Conservation (phyloP, 2,329 filamentous ascomycete genomes). For the Talaromyces sp. region DNA sequence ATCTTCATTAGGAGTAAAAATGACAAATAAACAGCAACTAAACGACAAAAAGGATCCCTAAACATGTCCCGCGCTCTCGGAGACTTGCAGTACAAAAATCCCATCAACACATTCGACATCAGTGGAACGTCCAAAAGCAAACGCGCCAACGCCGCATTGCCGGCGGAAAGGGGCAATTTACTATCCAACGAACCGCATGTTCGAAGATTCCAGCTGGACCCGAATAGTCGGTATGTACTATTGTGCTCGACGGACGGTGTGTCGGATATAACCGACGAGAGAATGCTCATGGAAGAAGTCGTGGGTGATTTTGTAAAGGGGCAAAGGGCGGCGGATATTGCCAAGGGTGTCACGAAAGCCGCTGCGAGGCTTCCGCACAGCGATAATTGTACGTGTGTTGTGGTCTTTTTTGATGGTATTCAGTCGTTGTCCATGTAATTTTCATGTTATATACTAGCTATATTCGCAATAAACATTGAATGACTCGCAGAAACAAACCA, state of each 20-base stretch:
- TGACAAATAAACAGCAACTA: neutral
- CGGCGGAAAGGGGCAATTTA: conserved; percentile 22
- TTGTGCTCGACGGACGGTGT: conserved; percentile 28
- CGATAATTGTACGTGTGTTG: conserved; percentile 30
- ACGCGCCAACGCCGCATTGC: conserved; percentile 16
- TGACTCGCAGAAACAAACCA: neutral
- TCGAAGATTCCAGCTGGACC: conserved; percentile 16
- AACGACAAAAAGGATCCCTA: conserved; percentile 19
- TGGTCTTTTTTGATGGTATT: conserved; percentile 26
- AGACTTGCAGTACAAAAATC: conserved; percentile 33
- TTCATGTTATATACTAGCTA: neutral
- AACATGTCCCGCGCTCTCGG: conserved; percentile 34
- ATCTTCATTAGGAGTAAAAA: neutral
- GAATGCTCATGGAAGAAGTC: conserved; percentile 24
- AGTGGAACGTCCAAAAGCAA: conserved; percentile 10
- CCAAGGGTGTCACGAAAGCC: conserved; percentile 19
- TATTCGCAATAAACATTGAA: neutral
- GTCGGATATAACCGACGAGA: conserved; percentile 23
- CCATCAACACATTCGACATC: conserved; percentile 22
- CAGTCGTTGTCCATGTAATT: conserved; percentile 4
- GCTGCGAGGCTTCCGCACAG: conserved; percentile 16
- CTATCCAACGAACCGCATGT: conserved; percentile 29
- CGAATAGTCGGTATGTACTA: conserved; percentile 23
- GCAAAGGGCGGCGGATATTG: conserved; percentile 23
- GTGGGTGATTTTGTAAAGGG: conserved; percentile 24